These are phyloP conservation scores for Schizochytrium sp. DNA, from an alignment of 108 stramenopile species.

Conservation along the genomic window DNA sequence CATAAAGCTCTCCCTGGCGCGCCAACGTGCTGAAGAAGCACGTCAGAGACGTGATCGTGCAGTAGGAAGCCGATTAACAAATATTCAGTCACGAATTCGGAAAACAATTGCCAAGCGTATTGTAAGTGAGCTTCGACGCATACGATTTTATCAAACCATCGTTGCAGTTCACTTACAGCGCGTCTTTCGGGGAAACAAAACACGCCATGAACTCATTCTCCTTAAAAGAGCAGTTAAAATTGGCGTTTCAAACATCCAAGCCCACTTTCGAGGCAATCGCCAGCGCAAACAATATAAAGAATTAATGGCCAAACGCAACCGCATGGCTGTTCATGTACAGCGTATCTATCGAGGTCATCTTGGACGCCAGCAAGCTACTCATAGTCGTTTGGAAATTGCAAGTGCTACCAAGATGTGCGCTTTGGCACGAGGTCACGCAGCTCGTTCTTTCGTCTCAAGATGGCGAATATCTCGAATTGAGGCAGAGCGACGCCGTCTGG, in stretches of 20 bases:
- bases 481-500: conserved; percentile 34
- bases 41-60: background rate
- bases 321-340: conserved; percentile 12
- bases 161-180: conserved; percentile 47
- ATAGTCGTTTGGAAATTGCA: background rate
- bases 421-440: background rate
- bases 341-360: conserved; percentile 34
- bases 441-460: background rate
- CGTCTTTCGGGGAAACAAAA: conserved; percentile 52
- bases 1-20: conserved; percentile 31
- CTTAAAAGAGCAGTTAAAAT: background rate
- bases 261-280: conserved; percentile 14
- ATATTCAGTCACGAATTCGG: conserved; percentile 27
- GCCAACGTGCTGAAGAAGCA: conserved; percentile 33
- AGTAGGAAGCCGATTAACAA: background rate
- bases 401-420: conserved; percentile 16
- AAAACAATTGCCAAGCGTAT: background rate
- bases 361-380: background rate
- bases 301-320: background rate
- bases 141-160: background rate
- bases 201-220: background rate
- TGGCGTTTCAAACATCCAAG: conserved; percentile 24
- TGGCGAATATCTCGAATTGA: background rate
- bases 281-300: background rate
- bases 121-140: background rate